Percentiles rank a stretch among this genome's conserved stretches.
phyloP scores from a whole-genome alignment of 148 eudicot species.

The Rhododendron henanense region DNA sequence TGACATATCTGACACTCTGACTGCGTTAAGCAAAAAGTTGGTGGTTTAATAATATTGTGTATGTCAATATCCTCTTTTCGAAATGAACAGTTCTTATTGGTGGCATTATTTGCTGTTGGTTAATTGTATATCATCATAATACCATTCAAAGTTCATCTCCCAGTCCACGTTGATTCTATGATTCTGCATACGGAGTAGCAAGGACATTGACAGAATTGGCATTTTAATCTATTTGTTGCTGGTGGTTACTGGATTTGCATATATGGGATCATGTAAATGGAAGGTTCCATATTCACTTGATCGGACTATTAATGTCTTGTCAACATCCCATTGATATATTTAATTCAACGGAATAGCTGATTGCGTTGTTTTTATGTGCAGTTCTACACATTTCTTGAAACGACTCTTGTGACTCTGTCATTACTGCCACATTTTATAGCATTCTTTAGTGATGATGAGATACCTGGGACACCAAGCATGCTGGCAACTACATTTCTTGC shows the following conservation, averaged over 20 bases:
- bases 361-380: constrained; percentile 39
- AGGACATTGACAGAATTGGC: background rate
- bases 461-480: constrained; percentile 83
- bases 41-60: background rate
- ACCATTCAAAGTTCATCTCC: background rate
- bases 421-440: constrained; percentile 83
- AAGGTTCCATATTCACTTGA: background rate
- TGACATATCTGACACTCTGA: background rate
- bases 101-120: background rate
- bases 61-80: background rate
- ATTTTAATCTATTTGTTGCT: background rate
- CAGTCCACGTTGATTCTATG: background rate
- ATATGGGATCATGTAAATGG: too few relatives aligned
- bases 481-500: constrained; percentile 96
- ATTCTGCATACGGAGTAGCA: background rate
- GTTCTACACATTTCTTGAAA: constrained; percentile 97
- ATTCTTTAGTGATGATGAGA: constrained; percentile 91
- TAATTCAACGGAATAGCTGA: background rate
- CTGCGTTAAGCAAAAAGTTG: background rate
- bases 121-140: background rate
- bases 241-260: background rate
- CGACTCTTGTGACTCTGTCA: constrained; percentile 71
- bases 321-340: background rate
- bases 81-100: background rate
- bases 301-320: background rate